These are phyloP conservation scores for Leucoagaricus sp. DNA, from an alignment of 1,284 basidiomycete species.

Conservation along the genomic window DNA sequence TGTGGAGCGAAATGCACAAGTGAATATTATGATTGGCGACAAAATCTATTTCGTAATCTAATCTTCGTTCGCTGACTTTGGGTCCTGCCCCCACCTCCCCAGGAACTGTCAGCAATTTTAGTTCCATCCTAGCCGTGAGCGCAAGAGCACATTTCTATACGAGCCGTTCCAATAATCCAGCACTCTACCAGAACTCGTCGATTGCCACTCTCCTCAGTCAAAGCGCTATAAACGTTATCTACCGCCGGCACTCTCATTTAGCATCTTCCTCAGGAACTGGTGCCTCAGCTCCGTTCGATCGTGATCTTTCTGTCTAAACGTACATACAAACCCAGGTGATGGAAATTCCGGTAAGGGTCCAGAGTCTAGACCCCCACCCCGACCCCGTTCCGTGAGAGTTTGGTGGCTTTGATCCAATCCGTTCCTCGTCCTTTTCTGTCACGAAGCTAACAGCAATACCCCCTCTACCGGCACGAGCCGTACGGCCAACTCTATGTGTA, in stretches of 20 bases:
- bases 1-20: conserved; percentile 9
- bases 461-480: conserved; percentile 89
- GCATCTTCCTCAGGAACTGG: background rate
- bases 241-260: conserved; percentile 12
- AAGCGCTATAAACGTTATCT: background rate
- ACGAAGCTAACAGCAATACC: conserved; percentile 95
- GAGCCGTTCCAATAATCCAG: background rate
- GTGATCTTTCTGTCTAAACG: conserved; percentile 11
- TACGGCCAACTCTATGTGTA: conserved; percentile 84
- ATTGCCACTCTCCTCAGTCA: too few species aligned
- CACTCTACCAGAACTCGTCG: too few species aligned
- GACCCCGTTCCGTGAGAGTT: conserved; percentile 24
- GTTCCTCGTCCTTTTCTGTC: conserved; percentile 90
- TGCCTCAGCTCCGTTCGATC: conserved; percentile 13
- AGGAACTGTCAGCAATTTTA: too few species aligned
- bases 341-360: background rate
- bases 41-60: conserved; percentile 14
- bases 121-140: background rate
- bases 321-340: conserved; percentile 5
- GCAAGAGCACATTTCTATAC: background rate
- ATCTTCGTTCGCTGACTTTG: background rate
- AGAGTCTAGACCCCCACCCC: conserved; percentile 16
- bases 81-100: background rate
- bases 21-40: conserved; percentile 13
- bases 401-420: conserved; percentile 67